These are phyloP conservation scores for Scytalidium sp. DNA, from an alignment of 2,329 filamentous ascomycete species.

Conservation along the genomic window DNA sequence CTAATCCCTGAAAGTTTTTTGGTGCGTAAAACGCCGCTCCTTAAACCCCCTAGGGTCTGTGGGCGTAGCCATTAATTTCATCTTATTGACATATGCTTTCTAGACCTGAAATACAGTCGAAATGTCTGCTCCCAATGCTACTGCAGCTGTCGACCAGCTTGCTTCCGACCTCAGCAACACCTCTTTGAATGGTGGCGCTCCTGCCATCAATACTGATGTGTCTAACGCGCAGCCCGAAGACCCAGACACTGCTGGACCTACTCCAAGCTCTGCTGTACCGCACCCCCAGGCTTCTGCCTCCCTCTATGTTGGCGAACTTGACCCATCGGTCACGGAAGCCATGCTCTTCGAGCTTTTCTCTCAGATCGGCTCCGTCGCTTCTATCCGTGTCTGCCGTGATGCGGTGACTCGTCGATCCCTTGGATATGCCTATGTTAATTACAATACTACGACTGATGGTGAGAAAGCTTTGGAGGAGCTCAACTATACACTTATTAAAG, in stretches of 20 bases:
- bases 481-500: constrained; percentile 99
- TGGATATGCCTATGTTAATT: constrained; percentile 99
- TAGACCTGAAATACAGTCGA: constrained; percentile 30
- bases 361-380: constrained; percentile 96
- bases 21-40: background rate
- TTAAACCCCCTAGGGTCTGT: background rate
- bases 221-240: constrained; percentile 52
- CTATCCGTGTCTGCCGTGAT: constrained; percentile 99
- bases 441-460: constrained; percentile 94
- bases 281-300: constrained; percentile 93
- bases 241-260: constrained; percentile 62
- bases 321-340: constrained; percentile 95
- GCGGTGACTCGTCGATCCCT: constrained; percentile 97
- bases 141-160: constrained; percentile 74
- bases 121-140: constrained; percentile 59
- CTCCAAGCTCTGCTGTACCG: constrained; percentile 67
- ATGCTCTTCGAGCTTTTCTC: constrained; percentile 99
- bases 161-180: constrained; percentile 73
- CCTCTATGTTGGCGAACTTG: constrained; percentile 98
- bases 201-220: constrained; percentile 74
- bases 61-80: background rate
- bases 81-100: constrained; percentile 9
- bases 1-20: background rate
- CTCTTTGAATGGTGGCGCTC: constrained; percentile 64
- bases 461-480: constrained; percentile 98